Percentiles rank a stretch among this genome's conserved stretches.
Conservation (phyloP, 2,329 filamentous ascomycete genomes). For the Calonectria henricotiae region DNA sequence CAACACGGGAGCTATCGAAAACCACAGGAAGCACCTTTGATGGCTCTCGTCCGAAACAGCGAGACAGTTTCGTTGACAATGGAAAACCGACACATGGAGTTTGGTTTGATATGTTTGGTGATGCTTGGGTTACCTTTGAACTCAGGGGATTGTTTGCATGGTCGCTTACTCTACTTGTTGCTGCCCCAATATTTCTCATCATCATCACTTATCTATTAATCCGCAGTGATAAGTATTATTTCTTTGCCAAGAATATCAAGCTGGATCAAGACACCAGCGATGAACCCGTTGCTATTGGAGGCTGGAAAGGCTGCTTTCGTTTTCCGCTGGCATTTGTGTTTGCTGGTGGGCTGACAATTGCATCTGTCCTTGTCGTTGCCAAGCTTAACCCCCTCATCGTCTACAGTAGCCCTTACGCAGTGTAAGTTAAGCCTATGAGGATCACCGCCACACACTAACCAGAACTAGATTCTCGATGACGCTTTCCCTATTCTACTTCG, state of each 20-base stretch:
- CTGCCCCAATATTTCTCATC: slow-evolving; percentile 82
- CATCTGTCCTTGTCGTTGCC: slow-evolving; percentile 80
- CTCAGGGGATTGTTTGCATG: slow-evolving; percentile 90
- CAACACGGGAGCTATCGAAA: slow-evolving; percentile 79
- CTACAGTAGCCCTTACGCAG: slow-evolving; percentile 90
- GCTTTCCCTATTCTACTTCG: slow-evolving; percentile 83
- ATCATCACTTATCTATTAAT: slow-evolving; percentile 79
- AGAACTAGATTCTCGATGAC: slow-evolving; percentile 82
- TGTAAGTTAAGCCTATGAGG: slow-evolving; percentile 63
- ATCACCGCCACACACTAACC: slow-evolving; percentile 41
- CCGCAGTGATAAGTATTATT: slow-evolving; percentile 87
- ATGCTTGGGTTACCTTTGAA: slow-evolving; percentile 82
- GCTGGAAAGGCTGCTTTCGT: slow-evolving; percentile 87
- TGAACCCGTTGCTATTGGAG: slow-evolving; percentile 77
- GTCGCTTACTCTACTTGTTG: slow-evolving; percentile 86
- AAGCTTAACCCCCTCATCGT: slow-evolving; percentile 92
- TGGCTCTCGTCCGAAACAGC: slow-evolving; percentile 68
- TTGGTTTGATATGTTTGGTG: slow-evolving; percentile 95
- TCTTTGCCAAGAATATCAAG: slow-evolving; percentile 78
- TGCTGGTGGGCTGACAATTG: slow-evolving; percentile 79
- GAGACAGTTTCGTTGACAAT: slow-evolving; percentile 75
- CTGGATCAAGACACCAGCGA: slow-evolving; percentile 73
- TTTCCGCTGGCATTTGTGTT: slow-evolving; percentile 84
- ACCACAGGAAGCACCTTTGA: slow-evolving; percentile 79
- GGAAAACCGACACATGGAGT: slow-evolving; percentile 81